Conservation (phyloP, 805 yeast species). For the Ogataea methanolica region DNA sequence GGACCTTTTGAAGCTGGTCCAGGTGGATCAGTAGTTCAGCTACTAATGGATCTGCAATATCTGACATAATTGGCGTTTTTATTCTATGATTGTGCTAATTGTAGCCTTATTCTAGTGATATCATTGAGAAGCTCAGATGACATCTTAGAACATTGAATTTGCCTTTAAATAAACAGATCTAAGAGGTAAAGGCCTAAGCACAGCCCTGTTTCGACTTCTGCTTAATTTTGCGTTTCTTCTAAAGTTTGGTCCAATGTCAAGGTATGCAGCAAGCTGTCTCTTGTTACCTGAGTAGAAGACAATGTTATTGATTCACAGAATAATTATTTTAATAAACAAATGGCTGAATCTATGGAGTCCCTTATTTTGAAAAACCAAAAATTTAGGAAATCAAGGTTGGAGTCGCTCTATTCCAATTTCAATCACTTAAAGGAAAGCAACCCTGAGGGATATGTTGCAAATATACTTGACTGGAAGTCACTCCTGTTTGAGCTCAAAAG, state of each 20-base stretch:
- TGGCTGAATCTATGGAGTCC: constrained; percentile 5
- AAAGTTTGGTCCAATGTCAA: too few relatives aligned
- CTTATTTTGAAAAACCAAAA: constrained; percentile 21
- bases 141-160: too few relatives aligned
- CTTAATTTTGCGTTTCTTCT: too few relatives aligned
- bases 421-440: constrained; percentile 37
- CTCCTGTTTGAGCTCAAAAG: constrained; percentile 28
- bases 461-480: constrained; percentile 41
- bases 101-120: neutral
- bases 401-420: constrained; percentile 47
- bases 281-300: too few relatives aligned
- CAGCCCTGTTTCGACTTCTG: too few relatives aligned
- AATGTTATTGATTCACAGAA: too few relatives aligned
- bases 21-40: constrained; percentile 16
- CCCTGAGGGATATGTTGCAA: constrained; percentile 47
- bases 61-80: constrained; percentile 4
- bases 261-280: too few relatives aligned
- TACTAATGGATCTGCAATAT: constrained; percentile 15
- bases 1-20: constrained; percentile 2
- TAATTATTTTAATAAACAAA: neutral
- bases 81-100: neutral
- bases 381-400: constrained; percentile 36
- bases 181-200: too few relatives aligned
- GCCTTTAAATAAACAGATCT: too few relatives aligned
- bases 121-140: too few relatives aligned